A percentile compares a stretch with the other conserved stretches of the same genome.
phyloP scores from a whole-genome alignment of 2,329 filamentous ascomycete species.

The Dactylonectria estremocensis region DNA sequence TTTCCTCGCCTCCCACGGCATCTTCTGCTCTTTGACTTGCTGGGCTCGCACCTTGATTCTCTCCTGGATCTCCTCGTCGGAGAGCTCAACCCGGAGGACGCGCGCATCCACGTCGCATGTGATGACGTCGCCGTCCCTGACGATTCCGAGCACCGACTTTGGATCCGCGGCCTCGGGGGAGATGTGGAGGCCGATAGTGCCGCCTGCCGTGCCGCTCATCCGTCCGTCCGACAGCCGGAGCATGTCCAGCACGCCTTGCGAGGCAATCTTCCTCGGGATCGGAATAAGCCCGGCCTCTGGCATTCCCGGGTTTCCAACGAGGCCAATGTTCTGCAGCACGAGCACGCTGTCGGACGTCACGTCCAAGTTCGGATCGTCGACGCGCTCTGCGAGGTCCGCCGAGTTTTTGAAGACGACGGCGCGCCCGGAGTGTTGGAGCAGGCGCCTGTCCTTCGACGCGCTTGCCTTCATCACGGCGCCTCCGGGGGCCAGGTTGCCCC shows the following conservation, averaged over 20 bases:
- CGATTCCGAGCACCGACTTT: slow-evolving; percentile 82
- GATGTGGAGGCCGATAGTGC: slow-evolving; percentile 92
- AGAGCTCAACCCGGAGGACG: slow-evolving; percentile 72
- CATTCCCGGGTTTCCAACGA: slow-evolving; percentile 93
- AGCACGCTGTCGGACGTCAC: slow-evolving; percentile 75
- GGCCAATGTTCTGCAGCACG: slow-evolving; percentile 90
- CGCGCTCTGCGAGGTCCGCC: slow-evolving; percentile 80
- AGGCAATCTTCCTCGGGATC: slow-evolving; percentile 83
- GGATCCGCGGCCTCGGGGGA: slow-evolving; percentile 86
- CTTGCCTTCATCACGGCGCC: slow-evolving; percentile 94
- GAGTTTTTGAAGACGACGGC: slow-evolving; percentile 81
- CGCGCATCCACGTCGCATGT: slow-evolving; percentile 82
- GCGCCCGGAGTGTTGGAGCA: slow-evolving; percentile 62
- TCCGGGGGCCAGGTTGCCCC: slow-evolving; percentile 86
- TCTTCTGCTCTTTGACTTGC: slow-evolving; percentile 45
- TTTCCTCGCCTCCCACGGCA: slow-evolving; percentile 55
- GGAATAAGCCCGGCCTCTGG: slow-evolving; percentile 81
- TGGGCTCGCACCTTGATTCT: slow-evolving; percentile 75
- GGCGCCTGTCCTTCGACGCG: slow-evolving; percentile 80
- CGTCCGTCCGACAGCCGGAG: slow-evolving; percentile 89
- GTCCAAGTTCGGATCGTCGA: slow-evolving; percentile 72
- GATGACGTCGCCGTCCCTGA: slow-evolving; percentile 83
- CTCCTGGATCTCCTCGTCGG: slow-evolving; percentile 76
- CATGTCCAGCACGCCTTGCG: slow-evolving; percentile 83
- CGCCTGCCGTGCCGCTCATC: slow-evolving; percentile 89